A percentile compares a stretch with the other conserved stretches of the same genome.
Conservation (phyloP, 768 basidiomycete species). For the Termitomyces sp. region DNA sequence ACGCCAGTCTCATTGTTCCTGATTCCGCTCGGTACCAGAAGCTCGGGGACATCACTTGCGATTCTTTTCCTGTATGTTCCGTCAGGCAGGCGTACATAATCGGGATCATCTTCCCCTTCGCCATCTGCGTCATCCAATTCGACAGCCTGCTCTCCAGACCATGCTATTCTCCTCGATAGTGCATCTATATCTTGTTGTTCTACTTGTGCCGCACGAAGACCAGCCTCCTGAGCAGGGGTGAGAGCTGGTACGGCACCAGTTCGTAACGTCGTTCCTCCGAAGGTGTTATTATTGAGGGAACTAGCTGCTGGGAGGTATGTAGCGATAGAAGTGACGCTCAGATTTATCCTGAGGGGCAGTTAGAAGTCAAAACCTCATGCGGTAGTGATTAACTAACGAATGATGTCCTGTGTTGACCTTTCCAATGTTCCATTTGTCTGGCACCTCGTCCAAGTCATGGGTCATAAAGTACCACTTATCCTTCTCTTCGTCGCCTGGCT, state of each 20-base stretch:
- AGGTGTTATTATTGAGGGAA: slow-evolving; percentile 52
- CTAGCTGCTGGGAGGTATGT: slow-evolving; percentile 58
- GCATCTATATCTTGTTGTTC: slow-evolving; percentile 63
- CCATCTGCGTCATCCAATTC: slow-evolving; percentile 47
- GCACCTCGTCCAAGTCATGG: slow-evolving; percentile 63
- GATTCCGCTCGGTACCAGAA: slow-evolving; percentile 47
- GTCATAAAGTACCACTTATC: slow-evolving; percentile 83
- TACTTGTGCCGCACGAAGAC: slow-evolving; percentile 43
- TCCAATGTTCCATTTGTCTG: slow-evolving; percentile 69
- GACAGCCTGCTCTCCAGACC: slow-evolving; percentile 54
- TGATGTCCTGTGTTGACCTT: slow-evolving; percentile 69
- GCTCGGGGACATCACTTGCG: slow-evolving; percentile 13
- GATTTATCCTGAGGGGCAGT: slow-evolving; percentile 45
- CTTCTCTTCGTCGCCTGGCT: slow-evolving; percentile 61
- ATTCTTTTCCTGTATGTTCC: slow-evolving; percentile 24
- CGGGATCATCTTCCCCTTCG: slow-evolving; percentile 54
- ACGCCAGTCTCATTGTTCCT: slow-evolving; percentile 44
- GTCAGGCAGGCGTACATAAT: slow-evolving; percentile 30
- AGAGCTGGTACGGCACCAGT: slow-evolving; percentile 27
- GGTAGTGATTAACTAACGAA: slow-evolving; percentile 35
- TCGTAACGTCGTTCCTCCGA: slow-evolving; percentile 41
- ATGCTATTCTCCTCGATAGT: slow-evolving; percentile 52
- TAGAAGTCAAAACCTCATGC: background rate
- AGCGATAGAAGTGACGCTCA: slow-evolving; percentile 69
- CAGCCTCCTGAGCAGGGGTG: slow-evolving; percentile 55